Conservation (phyloP, 345 rosid genomes). For the Brassica cretica region DNA sequence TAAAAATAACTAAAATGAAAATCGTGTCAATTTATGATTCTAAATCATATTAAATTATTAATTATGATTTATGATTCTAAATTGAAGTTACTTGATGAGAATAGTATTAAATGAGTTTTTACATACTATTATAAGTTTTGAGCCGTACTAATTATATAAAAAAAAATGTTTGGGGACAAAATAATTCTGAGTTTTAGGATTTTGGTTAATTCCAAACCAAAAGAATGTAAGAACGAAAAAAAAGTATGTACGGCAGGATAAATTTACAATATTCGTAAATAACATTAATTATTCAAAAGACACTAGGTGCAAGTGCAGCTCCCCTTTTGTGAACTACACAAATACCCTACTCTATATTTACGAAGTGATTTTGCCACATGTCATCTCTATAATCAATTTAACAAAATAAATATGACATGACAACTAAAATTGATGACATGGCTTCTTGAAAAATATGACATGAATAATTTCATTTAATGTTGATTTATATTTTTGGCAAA, state of each 20-base stretch:
- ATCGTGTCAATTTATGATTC: background rate
- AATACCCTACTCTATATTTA: no score
- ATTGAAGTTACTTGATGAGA: background rate
- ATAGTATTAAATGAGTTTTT: background rate
- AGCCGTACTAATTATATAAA: background rate
- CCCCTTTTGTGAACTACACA: background rate
- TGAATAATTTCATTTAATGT: no score
- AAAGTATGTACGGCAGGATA: background rate
- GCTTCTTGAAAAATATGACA: no score
- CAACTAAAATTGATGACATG: no score
- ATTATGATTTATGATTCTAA: background rate
- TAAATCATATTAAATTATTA: no score
- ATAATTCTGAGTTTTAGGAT: background rate
- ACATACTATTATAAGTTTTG: background rate
- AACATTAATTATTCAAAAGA: background rate
- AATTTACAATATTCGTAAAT: background rate
- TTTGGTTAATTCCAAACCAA: background rate
- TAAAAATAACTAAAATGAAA: background rate
- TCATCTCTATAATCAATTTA: no score
- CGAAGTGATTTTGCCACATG: no score
- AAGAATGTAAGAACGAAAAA: background rate
- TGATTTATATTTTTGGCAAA: no score
- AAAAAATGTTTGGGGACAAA: background rate
- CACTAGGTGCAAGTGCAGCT: background rate
- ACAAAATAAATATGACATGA: no score